Evolutionary conservation across 1,284 basidiomycete genomes (phyloP), one percentile per base, ranked within the genome.

Genomic region (Neolentinus lepideus): DNA sequence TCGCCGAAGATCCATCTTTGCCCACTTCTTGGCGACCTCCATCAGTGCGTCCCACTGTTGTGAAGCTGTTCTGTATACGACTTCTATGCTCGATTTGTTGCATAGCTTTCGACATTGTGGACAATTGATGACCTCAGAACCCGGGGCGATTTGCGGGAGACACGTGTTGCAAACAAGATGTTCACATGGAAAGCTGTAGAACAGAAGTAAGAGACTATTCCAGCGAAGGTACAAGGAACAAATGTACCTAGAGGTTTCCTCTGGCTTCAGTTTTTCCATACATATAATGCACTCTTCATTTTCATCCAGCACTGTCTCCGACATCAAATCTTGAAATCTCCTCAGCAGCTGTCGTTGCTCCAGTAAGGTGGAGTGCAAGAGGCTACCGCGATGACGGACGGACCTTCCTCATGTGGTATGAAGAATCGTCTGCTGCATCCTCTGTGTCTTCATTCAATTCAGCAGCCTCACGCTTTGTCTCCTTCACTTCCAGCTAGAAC

Each of bases 31-130:
- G 3, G 77, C 78, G 2, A 79, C 63, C 4, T 72, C 67, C 1
- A 78, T 64, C 8, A 81, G 63, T 21, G 64, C 61, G 60, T 82
- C 78, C 79, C 78, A 82, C 54, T 78, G 75, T 36, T 75, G 65
- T 11, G 65, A 64, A 27, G 78, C 76, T 26, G 75, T 78, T 57
- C 71, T 69, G 38, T 70, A 62, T 6, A 83, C 66, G 11, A 65
- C 56, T 59, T 76, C 74, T 29, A 74, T 56, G 2, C 75, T 71
- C 2, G 75, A 71, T 47, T 70, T 61, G 1, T 57, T 50, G 53
- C 64, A 69, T 24, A 58, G 36, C 47, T 59, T 25, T 22, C 76
- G 70, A 58, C 79, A 81, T 27, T 66, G 59, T 16, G 77, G 75
- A 55, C 79, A 81, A 35, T 61, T 58, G 1, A 61, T 66, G 43